Base-by-base conservation (phyloP, 345 rosid species). In the Erodium maritimum region DNA sequence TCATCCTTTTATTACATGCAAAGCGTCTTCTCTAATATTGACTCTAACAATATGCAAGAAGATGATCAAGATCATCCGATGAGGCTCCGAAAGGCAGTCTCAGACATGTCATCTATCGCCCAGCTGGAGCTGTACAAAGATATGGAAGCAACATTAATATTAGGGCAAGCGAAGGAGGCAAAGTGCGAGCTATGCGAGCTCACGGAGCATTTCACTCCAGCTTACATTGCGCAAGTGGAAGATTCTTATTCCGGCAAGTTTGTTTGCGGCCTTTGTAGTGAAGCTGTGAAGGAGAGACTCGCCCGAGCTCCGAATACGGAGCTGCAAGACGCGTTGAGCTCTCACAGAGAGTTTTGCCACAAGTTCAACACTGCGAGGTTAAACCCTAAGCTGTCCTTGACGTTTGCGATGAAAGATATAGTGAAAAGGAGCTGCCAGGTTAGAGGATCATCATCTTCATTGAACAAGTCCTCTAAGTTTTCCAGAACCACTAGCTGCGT, bases 371-470 rank as follows among this genome's bases (percentile, higher is more conserved):
- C 55, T 14, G 22, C 55, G 2, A 52, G 21, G 22, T 22, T 52
- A 19, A 52, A 52, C n/a, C 55, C 55, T 8, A 52, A 52, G 22
- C 55, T 52, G 17, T 52, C 55, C 7, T 52, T 52, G 10, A 52
- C 55, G 13, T 52, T 19, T 18, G 21, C 55, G 0, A 52, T 52
- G 55, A 52, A 12, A 19, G 55, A 52, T 18, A 52, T 52, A 52
- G 55, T 21, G 13, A 52, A 52, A 21, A 52, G 55, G 22, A 52
- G 55, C 55, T 52, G 55, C 22, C 22, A 52, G 55, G 13, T 5
- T 19, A 3, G 55, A 29, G 37, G 22, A 52, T 18, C n/a, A 18
- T 1, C 7, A 18, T 52, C 22, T 3, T 1, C 7, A 18, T 52
- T 9, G 2, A 11, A 29, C 9, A 29, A 4, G 37, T 29, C 37